A percentile compares a stretch with the other conserved stretches of the same genome.
Conservation (phyloP, 441 rosid genomes). For the Euphorbia schlechtendalii region DNA sequence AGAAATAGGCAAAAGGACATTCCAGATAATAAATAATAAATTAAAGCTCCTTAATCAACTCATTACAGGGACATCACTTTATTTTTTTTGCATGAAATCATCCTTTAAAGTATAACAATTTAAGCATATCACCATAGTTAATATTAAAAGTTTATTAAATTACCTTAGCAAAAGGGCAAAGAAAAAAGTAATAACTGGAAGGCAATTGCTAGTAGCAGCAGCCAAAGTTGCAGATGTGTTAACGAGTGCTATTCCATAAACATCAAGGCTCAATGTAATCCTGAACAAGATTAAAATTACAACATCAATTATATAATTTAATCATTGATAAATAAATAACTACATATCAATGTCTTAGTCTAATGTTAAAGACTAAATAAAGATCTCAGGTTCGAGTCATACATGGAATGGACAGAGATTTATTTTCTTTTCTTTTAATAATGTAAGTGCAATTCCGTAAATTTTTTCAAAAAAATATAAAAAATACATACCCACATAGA, state of each 20-base stretch:
- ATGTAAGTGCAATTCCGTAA: too few species aligned
- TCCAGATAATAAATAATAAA: neutral
- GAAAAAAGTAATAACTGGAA: conserved; percentile 85
- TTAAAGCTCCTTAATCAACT: neutral
- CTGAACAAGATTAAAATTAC: conserved; percentile 20
- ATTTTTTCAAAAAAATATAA: neutral
- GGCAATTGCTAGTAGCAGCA: conserved; percentile 64
- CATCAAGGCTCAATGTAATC: conserved; percentile 54
- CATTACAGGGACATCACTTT: neutral
- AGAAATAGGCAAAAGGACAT: neutral
- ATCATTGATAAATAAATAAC: neutral
- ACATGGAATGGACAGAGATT: too few species aligned
- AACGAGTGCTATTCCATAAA: conserved; percentile 62
- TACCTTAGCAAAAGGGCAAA: conserved; percentile 72
- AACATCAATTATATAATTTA: neutral
- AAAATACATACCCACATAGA: conserved; percentile 51
- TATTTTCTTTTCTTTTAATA: too few species aligned
- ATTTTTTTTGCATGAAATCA: neutral
- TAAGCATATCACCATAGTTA: neutral
- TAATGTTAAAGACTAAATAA: too few species aligned
- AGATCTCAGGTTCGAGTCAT: too few species aligned
- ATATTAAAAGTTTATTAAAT: too few species aligned
- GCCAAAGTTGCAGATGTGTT: conserved; percentile 78
- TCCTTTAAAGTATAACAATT: neutral
- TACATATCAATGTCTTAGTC: too few species aligned